Evolutionary conservation across 2,329 filamentous ascomycete species (phyloP).

Genomic region (Zymoseptoria crescenta): DNA sequence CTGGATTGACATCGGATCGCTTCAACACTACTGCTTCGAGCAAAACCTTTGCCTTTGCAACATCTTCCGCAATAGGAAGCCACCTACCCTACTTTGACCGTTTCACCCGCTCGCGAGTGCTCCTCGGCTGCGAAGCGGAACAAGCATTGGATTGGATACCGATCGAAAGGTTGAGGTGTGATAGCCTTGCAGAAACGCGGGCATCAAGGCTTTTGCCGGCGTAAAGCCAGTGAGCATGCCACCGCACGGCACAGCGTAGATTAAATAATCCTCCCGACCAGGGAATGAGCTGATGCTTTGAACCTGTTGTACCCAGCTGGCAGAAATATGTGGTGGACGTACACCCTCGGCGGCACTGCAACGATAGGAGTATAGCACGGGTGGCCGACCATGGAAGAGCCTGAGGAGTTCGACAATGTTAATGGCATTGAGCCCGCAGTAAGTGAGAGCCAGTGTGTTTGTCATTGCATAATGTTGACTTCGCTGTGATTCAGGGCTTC

Average conservation of each 20-base stretch:
- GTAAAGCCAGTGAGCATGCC: background rate
- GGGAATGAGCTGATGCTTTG: background rate
- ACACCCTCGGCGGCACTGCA: background rate
- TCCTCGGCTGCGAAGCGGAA: background rate
- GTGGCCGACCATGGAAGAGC: background rate
- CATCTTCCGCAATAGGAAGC: background rate
- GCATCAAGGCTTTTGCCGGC: background rate
- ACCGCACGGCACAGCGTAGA: constrained; percentile 24
- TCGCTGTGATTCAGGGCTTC: background rate
- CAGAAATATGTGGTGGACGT: background rate
- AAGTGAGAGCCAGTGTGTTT: background rate
- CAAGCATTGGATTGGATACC: background rate
- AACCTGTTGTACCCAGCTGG: background rate
- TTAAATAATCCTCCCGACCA: background rate
- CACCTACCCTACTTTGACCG: background rate
- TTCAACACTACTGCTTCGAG: background rate
- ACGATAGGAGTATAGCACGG: background rate
- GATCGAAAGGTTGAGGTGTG: background rate
- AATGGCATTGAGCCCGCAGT: background rate
- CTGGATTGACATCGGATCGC: background rate
- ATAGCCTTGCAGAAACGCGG: background rate
- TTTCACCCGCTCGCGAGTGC: background rate
- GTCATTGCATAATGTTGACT: background rate
- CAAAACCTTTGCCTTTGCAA: background rate
- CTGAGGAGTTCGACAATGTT: background rate